Conservation (phyloP, 2,329 filamentous ascomycete species). For the Claviceps capensis region DNA sequence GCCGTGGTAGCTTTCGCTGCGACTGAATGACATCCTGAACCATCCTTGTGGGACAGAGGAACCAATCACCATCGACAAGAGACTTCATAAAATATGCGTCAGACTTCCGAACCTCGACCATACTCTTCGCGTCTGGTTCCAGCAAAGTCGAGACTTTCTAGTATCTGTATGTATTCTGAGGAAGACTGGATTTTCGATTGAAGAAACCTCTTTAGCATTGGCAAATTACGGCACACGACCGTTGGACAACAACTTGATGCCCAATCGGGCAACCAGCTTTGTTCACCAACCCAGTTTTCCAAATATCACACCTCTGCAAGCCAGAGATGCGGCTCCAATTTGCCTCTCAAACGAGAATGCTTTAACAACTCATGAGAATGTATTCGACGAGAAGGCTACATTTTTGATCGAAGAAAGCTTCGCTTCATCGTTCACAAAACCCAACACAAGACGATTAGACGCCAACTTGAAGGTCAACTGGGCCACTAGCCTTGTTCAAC, state of each 20-base stretch:
- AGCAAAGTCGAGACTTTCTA: slow-evolving; percentile 19
- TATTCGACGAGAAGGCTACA: slow-evolving; percentile 11
- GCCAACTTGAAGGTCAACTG: not conserved
- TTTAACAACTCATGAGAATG: not conserved
- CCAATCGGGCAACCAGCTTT: not conserved
- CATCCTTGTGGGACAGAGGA: slow-evolving; percentile 1
- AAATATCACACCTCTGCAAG: slow-evolving; percentile 12
- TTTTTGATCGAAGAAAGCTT: slow-evolving; percentile 14
- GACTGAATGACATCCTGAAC: slow-evolving; percentile 4
- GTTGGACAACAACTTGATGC: not conserved
- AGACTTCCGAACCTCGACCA: slow-evolving; percentile 13
- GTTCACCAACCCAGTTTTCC: slow-evolving; percentile 11
- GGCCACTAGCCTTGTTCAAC: not conserved
- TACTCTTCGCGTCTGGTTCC: slow-evolving; percentile 15
- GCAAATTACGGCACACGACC: not conserved
- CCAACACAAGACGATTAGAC: not conserved
- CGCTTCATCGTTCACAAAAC: not conserved
- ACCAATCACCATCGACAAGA: slow-evolving; percentile 10
- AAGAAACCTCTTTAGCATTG: slow-evolving; percentile 5
- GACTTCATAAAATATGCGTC: slow-evolving; percentile 12
- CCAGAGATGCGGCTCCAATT: slow-evolving; percentile 4
- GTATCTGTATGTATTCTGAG: slow-evolving; percentile 19
- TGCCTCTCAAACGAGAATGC: not conserved
- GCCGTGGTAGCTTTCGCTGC: slow-evolving; percentile 2
- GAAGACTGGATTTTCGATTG: slow-evolving; percentile 17